A percentile compares a stretch with the other conserved stretches of the same genome.
Evolutionary conservation across 1,284 basidiomycete genomes (phyloP).

Genomic region (Trametes sp.): DNA sequence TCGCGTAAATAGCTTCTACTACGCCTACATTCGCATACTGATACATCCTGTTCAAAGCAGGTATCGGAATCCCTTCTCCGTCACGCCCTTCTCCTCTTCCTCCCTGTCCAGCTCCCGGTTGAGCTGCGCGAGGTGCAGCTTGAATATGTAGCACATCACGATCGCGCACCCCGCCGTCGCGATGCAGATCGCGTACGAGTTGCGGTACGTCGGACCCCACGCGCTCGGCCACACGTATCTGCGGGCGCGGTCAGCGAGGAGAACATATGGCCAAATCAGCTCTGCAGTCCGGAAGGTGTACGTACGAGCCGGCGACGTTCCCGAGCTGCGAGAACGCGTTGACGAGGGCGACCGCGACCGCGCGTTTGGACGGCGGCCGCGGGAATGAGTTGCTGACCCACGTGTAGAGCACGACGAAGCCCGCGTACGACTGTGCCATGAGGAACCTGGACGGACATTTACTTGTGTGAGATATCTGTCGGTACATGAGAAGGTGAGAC

Average conservation of each 20-base stretch:
- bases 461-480: conserved; percentile 1
- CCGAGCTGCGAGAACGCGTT: conserved; percentile 78
- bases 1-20: too few relatives aligned
- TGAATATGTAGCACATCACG: conserved; percentile 57
- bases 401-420: conserved; percentile 71
- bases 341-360: conserved; percentile 76
- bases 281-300: conserved; percentile 2
- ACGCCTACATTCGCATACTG: not conserved
- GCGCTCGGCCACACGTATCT: conserved; percentile 49
- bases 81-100: conserved; percentile 40
- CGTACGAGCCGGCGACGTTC: conserved; percentile 73
- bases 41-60: conserved; percentile 23
- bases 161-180: conserved; percentile 50
- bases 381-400: conserved; percentile 80
- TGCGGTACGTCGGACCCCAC: conserved; percentile 53
- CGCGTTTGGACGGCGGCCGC: conserved; percentile 74
- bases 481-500: too few relatives aligned
- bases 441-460: conserved; percentile 60
- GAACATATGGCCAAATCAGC: not conserved
- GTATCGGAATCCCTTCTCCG: conserved; percentile 37
- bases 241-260: not conserved
- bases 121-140: conserved; percentile 46
- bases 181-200: conserved; percentile 59
- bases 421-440: conserved; percentile 79
- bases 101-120: conserved; percentile 46